Percentiles rank a stretch among this genome's conserved stretches.
These are phyloP conservation scores for Xylariaceae sp. DNA, from an alignment of 2,329 filamentous ascomycete species.

Conservation along the genomic window DNA sequence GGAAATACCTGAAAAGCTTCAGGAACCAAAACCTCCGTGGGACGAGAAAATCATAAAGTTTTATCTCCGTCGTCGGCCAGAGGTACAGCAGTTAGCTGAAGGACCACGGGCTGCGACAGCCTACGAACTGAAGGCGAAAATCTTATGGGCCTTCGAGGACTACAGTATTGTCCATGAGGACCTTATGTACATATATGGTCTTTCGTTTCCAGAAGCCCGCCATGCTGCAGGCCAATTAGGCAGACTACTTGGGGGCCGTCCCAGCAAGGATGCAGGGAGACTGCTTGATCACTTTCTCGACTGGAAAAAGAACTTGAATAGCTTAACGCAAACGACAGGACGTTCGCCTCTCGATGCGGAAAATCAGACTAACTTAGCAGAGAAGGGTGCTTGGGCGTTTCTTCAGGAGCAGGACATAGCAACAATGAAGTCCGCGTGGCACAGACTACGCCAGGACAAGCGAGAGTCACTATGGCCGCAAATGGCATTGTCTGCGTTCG, in stretches of 20 bases:
- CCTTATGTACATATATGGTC: constrained; percentile 21
- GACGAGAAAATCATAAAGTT: constrained; percentile 13
- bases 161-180: constrained; percentile 21
- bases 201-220: constrained; percentile 27
- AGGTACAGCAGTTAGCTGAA: neutral
- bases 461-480: constrained; percentile 33
- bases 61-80: constrained; percentile 1
- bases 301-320: constrained; percentile 33
- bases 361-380: neutral
- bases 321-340: constrained; percentile 2
- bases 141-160: constrained; percentile 20
- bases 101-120: neutral
- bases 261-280: constrained; percentile 5
- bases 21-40: constrained; percentile 4
- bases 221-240: constrained; percentile 33
- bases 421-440: constrained; percentile 31
- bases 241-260: constrained; percentile 26
- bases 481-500: constrained; percentile 28
- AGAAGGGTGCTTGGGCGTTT: constrained; percentile 1
- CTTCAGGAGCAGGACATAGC: constrained; percentile 6
- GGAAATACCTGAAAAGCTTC: constrained; percentile 1
- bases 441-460: constrained; percentile 20
- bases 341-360: neutral
- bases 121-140: constrained; percentile 24
- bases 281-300: constrained; percentile 30